These are phyloP conservation scores for Neoboletus subvelutipes DNA, from an alignment of 768 basidiomycete genomes.

Conservation along the genomic window DNA sequence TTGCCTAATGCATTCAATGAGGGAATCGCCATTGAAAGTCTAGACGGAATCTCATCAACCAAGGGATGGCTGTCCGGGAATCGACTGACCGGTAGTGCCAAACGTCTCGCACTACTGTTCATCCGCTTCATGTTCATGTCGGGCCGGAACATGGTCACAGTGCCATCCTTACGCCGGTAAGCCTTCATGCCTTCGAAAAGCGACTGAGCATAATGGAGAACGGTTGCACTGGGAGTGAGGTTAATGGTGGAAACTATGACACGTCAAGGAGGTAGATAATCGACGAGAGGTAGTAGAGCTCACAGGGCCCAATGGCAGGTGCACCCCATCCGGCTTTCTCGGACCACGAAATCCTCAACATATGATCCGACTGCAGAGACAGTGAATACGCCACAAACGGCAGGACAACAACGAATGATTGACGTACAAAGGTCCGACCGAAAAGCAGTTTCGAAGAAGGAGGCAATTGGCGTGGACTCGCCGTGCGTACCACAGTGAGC, in stretches of 20 bases:
- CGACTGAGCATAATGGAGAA: conserved; percentile 91
- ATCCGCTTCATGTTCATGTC: conserved; percentile 98
- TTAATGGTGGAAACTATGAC: conserved; percentile 22
- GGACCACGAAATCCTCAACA: conserved; percentile 79
- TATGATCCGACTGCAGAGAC: conserved; percentile 70
- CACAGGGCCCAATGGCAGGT: conserved; percentile 83
- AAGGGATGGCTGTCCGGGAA: not conserved
- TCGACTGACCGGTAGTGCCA: conserved; percentile 68
- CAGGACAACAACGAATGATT: not conserved
- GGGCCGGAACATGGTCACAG: conserved; percentile 84
- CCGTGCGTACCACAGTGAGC: conserved; percentile 48
- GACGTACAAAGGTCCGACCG: conserved; percentile 78
- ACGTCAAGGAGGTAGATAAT: conserved; percentile 3
- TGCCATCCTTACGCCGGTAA: conserved; percentile 71
- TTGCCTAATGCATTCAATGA: conserved; percentile 80
- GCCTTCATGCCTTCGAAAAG: conserved; percentile 96
- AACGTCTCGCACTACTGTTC: conserved; percentile 77
- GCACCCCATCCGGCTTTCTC: conserved; percentile 72
- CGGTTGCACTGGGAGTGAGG: conserved; percentile 48
- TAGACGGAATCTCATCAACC: conserved; percentile 28
- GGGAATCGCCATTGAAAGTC: conserved; percentile 75
- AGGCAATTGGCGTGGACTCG: conserved; percentile 60
- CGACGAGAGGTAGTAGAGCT: conserved; percentile 27
- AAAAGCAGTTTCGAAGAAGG: conserved; percentile 71
- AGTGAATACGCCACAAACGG: conserved; percentile 8